Percentiles rank a stretch among this genome's conserved stretches.
Conservation (phyloP, 2,329 filamentous ascomycete species). For the Trichothecium roseum region DNA sequence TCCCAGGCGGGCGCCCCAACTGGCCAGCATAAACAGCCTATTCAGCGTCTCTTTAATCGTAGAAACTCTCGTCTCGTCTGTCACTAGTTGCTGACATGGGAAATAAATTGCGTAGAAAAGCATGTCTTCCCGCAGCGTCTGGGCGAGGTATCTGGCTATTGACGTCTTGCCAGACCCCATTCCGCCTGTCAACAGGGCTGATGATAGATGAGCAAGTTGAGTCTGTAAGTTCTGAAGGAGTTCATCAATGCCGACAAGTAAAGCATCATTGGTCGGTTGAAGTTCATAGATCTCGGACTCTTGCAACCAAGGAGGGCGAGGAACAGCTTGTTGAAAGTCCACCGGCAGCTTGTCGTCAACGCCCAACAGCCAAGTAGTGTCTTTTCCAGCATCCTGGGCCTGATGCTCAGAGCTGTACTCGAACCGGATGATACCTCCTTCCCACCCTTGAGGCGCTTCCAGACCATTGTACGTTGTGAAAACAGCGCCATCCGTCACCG, state of each 20-base stretch:
- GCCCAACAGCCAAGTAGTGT: constrained; percentile 62
- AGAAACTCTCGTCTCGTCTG: constrained; percentile 80
- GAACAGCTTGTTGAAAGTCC: constrained; percentile 65
- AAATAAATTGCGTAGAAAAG: constrained; percentile 81
- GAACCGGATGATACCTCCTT: constrained; percentile 76
- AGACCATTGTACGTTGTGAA: constrained; percentile 48
- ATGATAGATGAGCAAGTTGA: constrained; percentile 76
- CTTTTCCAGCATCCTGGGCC: constrained; percentile 32
- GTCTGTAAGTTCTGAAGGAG: constrained; percentile 62
- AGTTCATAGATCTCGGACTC: constrained; percentile 39
- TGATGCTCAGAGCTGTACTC: constrained; percentile 33
- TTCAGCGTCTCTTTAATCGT: constrained; percentile 84
- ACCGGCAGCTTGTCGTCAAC: constrained; percentile 64
- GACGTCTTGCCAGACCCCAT: constrained; percentile 86
- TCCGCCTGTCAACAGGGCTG: constrained; percentile 78
- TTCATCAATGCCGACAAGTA: constrained; percentile 75
- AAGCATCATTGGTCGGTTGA: constrained; percentile 42
- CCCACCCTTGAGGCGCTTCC: constrained; percentile 54
- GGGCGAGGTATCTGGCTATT: constrained; percentile 65
- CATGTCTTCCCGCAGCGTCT: constrained; percentile 58
- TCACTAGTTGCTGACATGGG: constrained; percentile 76
- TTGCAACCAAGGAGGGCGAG: constrained; percentile 53
- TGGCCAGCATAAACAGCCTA: constrained; percentile 76
- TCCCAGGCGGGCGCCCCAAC: constrained; percentile 82
- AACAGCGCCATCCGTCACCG: constrained; percentile 81